Percentiles rank a stretch among this genome's conserved stretches.
Evolutionary conservation across 495 filamentous ascomycete species (phyloP).

Genomic region (Tuber melanosporum): DNA sequence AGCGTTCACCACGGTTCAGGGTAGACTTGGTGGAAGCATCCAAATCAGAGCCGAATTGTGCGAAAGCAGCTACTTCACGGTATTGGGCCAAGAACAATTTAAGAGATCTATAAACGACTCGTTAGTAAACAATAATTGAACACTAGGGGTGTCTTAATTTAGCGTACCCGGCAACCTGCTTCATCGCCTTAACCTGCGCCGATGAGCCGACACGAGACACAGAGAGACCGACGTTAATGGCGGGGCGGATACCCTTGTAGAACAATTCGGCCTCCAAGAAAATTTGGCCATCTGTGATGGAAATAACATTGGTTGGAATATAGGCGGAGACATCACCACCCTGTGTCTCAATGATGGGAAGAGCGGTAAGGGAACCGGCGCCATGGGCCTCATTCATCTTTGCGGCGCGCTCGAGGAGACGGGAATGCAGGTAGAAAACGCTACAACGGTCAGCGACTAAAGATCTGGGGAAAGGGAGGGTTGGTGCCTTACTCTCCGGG

Average conservation of each 20-base stretch:
- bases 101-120: conserved; percentile 57
- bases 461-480: neutral
- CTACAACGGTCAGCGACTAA: conserved; percentile 43
- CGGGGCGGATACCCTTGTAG: conserved; percentile 99
- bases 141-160: neutral
- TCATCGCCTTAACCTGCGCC: conserved; percentile 99
- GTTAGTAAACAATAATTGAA: neutral
- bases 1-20: conserved; percentile 94
- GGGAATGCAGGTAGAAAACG: conserved; percentile 99
- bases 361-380: conserved; percentile 92
- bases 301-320: conserved; percentile 99
- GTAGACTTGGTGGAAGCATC: conserved; percentile 99
- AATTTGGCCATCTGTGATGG: conserved; percentile 98
- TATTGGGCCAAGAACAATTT: conserved; percentile 99
- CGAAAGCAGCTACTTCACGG: conserved; percentile 99
- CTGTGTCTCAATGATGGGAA: conserved; percentile 98
- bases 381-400: conserved; percentile 98
- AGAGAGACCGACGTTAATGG: conserved; percentile 99
- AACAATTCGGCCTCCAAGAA: conserved; percentile 99
- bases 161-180: conserved; percentile 77
- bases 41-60: conserved; percentile 99
- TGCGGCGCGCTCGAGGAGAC: conserved; percentile 97
- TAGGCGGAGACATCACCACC: conserved; percentile 99
- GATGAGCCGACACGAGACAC: conserved; percentile 99
- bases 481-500: conserved; percentile 68